phyloP scores from a whole-genome alignment of 1,284 basidiomycete species.

The Fomitopsis betulina region DNA sequence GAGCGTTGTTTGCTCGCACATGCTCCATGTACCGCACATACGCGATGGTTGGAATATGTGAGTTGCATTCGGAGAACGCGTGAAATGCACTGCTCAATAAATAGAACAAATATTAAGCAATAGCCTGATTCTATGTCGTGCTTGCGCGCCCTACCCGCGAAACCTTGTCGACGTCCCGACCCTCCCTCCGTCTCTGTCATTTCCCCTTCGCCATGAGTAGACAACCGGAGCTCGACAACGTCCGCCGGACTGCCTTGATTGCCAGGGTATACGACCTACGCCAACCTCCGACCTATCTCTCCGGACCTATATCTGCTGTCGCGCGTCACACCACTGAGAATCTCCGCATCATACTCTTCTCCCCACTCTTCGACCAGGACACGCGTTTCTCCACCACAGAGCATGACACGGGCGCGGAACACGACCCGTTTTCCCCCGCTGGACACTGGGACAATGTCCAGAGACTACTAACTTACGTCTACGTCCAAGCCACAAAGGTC shows the following conservation, averaged over 20 bases:
- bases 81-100: not conserved
- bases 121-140: slow-evolving; percentile 2
- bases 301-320: slow-evolving; percentile 46
- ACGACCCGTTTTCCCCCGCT: slow-evolving; percentile 37
- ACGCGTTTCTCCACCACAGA: slow-evolving; percentile 5
- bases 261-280: slow-evolving; percentile 44
- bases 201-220: not conserved
- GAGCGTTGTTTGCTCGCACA: not conserved
- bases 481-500: slow-evolving; percentile 67
- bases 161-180: not conserved
- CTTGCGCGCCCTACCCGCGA: not conserved
- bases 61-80: not conserved
- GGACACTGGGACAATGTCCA: slow-evolving; percentile 57
- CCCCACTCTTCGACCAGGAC: slow-evolving; percentile 41
- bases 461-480: slow-evolving; percentile 64
- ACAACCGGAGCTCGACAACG: slow-evolving; percentile 9
- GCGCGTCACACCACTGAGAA: slow-evolving; percentile 38
- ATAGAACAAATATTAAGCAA: not conserved
- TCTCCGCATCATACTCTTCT: slow-evolving; percentile 62
- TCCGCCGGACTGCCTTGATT: slow-evolving; percentile 41
- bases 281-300: slow-evolving; percentile 48
- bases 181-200: not conserved
- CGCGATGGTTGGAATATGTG: not conserved
- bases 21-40: not conserved
- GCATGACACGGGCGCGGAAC: not conserved